Conservation (phyloP, 345 rosid genomes). For the Sisymbrium altissimum region DNA sequence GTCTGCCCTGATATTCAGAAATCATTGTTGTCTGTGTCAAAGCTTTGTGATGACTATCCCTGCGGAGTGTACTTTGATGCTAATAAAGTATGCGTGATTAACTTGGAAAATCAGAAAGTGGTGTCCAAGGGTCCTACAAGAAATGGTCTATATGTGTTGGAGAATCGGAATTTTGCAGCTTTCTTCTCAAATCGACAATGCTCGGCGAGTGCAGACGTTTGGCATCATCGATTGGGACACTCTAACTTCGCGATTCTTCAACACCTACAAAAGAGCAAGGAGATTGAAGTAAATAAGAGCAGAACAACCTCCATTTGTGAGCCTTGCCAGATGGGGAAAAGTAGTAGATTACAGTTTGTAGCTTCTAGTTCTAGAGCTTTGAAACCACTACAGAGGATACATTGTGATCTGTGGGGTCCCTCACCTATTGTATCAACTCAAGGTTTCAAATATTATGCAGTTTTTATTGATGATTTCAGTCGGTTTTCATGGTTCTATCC, state of each 20-base stretch:
- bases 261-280: neutral
- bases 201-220: fast-evolving
- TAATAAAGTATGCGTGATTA: neutral
- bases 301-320: neutral
- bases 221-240: neutral
- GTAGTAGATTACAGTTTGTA: neutral
- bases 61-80: neutral
- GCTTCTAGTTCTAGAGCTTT: neutral
- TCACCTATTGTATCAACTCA: no score
- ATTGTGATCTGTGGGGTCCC: no score
- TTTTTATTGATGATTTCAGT: no score
- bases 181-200: neutral
- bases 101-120: neutral
- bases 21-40: neutral
- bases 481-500: no score
- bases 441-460: no score
- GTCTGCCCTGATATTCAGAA: neutral
- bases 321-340: neutral
- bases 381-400: no score
- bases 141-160: neutral
- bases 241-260: neutral
- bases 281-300: neutral
- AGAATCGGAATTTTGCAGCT: neutral
- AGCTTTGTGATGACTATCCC: neutral
- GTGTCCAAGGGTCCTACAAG: neutral